A percentile compares a stretch with the other conserved stretches of the same genome.
Evolutionary conservation across 768 basidiomycete genomes (phyloP).

Genomic region (Punctularia strigosozonata): DNA sequence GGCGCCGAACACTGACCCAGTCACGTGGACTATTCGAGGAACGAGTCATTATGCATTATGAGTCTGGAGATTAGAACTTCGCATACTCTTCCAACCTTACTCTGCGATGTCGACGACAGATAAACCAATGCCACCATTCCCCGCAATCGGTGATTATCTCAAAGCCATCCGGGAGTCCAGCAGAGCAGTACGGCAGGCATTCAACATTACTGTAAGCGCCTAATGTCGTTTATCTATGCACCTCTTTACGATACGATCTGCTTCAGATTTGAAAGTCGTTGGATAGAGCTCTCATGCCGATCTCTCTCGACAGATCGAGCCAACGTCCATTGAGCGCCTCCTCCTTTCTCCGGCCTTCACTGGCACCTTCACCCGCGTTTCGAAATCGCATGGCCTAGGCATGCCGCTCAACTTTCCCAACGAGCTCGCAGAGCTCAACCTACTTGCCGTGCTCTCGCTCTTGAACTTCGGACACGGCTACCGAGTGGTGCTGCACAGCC

Average conservation of each 20-base stretch:
- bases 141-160: slow-evolving; percentile 36
- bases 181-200: slow-evolving; percentile 29
- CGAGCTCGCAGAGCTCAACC: slow-evolving; percentile 62
- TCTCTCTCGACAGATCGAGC: slow-evolving; percentile 34
- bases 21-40: too few species aligned
- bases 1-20: too few species aligned
- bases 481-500: slow-evolving; percentile 56
- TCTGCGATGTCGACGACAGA: too few species aligned
- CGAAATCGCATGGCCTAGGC: slow-evolving; percentile 53
- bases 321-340: slow-evolving; percentile 45
- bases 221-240: too few species aligned
- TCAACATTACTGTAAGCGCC: too few species aligned
- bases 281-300: slow-evolving; percentile 1
- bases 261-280: slow-evolving; percentile 1
- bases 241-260: slow-evolving; percentile 1
- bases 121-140: too few species aligned
- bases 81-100: too few species aligned
- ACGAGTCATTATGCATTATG: too few species aligned
- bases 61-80: too few species aligned
- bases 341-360: slow-evolving; percentile 55
- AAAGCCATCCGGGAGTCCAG: slow-evolving; percentile 44
- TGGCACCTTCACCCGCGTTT: slow-evolving; percentile 48
- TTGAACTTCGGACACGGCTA: slow-evolving; percentile 82
- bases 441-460: slow-evolving; percentile 65
- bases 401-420: slow-evolving; percentile 76